These are phyloP conservation scores for Blastomyces parvus DNA, from an alignment of 2,329 filamentous ascomycete genomes.

Conservation along the genomic window DNA sequence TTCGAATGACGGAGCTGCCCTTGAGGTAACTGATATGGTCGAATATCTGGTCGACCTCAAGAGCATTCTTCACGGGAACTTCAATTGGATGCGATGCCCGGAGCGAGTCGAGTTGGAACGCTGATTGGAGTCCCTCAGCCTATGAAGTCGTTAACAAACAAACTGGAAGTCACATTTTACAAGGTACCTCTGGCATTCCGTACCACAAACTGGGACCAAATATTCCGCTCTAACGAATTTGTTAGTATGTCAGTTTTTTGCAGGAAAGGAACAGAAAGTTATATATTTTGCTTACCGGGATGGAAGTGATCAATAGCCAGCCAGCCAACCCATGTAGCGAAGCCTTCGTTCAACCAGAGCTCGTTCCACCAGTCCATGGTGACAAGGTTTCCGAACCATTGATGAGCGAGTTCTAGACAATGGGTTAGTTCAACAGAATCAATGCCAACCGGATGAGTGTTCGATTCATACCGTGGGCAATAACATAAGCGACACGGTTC, in stretches of 20 bases:
- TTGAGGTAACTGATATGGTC: slow-evolving; percentile 95
- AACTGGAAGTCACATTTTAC: slow-evolving; percentile 21
- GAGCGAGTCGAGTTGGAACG: slow-evolving; percentile 80
- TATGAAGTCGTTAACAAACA: slow-evolving; percentile 34
- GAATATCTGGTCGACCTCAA: slow-evolving; percentile 97
- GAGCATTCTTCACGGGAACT: slow-evolving; percentile 82
- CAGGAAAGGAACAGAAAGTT: too few relatives aligned
- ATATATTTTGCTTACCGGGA: slow-evolving; percentile 48
- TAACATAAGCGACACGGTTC: slow-evolving; percentile 90
- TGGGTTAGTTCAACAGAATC: slow-evolving; percentile 1
- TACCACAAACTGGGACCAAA: slow-evolving; percentile 93
- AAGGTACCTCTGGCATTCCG: slow-evolving; percentile 48
- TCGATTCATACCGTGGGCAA: slow-evolving; percentile 58
- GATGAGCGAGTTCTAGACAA: slow-evolving; percentile 68
- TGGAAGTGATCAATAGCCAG: slow-evolving; percentile 82
- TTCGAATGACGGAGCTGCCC: slow-evolving; percentile 90
- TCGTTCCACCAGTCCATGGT: slow-evolving; percentile 98
- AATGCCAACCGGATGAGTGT: slow-evolving; percentile 1
- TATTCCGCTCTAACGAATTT: slow-evolving; percentile 64
- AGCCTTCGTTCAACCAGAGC: slow-evolving; percentile 90
- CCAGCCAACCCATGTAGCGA: slow-evolving; percentile 98
- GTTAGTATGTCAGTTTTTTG: background rate
- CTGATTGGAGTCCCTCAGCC: slow-evolving; percentile 86
- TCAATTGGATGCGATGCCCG: slow-evolving; percentile 93
- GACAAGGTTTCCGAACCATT: slow-evolving; percentile 92